Evolutionary conservation across 768 basidiomycete genomes (phyloP).

Genomic region (Russula emetica): DNA sequence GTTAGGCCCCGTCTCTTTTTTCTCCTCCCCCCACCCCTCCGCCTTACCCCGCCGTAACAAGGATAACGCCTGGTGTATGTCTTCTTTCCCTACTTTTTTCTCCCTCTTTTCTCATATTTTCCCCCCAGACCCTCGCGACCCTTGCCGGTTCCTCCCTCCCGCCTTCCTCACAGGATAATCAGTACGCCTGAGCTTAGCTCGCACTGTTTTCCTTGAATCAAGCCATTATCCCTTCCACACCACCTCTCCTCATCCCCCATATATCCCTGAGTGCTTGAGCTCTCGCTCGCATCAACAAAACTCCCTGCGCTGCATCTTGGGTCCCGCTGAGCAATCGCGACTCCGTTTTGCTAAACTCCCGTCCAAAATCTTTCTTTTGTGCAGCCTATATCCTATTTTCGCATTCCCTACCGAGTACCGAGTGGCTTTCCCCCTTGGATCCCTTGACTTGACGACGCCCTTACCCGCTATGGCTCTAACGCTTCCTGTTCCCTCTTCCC

Average conservation of each 20-base stretch:
- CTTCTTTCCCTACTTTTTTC: neutral
- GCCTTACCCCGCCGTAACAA: constrained; percentile 48
- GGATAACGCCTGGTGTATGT: constrained; percentile 49
- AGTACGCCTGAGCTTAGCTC: constrained; percentile 36
- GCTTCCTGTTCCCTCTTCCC: constrained; percentile 39
- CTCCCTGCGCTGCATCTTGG: constrained; percentile 47
- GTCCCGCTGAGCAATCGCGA: constrained; percentile 50
- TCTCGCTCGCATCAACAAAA: constrained; percentile 19
- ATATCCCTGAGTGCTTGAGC: constrained; percentile 17
- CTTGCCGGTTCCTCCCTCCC: constrained; percentile 76
- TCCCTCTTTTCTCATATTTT: neutral
- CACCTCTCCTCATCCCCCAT: constrained; percentile 13
- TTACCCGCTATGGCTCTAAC: constrained; percentile 39
- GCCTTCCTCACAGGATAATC: constrained; percentile 41
- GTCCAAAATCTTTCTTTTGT: constrained; percentile 21
- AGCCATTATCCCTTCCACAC: constrained; percentile 34
- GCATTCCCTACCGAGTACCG: constrained; percentile 2
- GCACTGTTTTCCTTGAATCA: constrained; percentile 23
- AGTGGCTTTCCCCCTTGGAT: neutral
- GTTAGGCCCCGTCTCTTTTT: constrained; percentile 32
- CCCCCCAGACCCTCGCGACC: constrained; percentile 78
- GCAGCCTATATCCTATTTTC: constrained; percentile 29
- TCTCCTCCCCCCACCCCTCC: constrained; percentile 34
- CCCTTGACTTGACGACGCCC: constrained; percentile 23
- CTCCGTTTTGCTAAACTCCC: constrained; percentile 33